Evolutionary conservation across 805 yeast genomes (phyloP).

Genomic region (Teunomyces kruisii): DNA sequence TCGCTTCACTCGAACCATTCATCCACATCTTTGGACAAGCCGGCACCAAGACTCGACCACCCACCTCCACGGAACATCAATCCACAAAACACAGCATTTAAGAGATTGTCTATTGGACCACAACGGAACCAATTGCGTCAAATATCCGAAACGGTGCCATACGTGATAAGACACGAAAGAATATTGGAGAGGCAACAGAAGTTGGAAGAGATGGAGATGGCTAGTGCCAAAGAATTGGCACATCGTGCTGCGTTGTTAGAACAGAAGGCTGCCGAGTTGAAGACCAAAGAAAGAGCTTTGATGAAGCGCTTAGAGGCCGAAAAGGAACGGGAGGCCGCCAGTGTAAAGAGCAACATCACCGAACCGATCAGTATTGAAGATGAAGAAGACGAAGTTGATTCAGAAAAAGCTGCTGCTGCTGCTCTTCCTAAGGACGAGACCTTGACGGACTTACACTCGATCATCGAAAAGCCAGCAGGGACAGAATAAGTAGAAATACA

Average conservation of each 20-base stretch:
- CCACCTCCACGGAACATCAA: constrained; percentile 19
- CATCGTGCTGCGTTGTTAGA: constrained; percentile 75
- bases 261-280: constrained; percentile 69
- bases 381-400: neutral
- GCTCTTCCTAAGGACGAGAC: constrained; percentile 48
- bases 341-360: constrained; percentile 6
- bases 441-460: constrained; percentile 49
- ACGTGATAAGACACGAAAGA: constrained; percentile 74
- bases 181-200: constrained; percentile 73
- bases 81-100: constrained; percentile 33
- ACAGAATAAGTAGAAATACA: neutral
- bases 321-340: constrained; percentile 9
- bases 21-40: constrained; percentile 24
- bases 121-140: constrained; percentile 68
- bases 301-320: constrained; percentile 39
- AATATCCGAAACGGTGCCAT: constrained; percentile 83
- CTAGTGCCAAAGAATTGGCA: constrained; percentile 71
- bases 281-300: constrained; percentile 59
- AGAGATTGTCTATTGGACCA: constrained; percentile 45
- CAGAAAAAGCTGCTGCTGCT: neutral
- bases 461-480: constrained; percentile 15
- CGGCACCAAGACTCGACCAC: constrained; percentile 9
- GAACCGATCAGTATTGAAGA: constrained; percentile 1
- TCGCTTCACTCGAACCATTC: constrained; percentile 33
- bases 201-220: constrained; percentile 75